These are phyloP conservation scores for Penicillium mononematosum DNA, from an alignment of 495 filamentous ascomycete species.

Conservation along the genomic window DNA sequence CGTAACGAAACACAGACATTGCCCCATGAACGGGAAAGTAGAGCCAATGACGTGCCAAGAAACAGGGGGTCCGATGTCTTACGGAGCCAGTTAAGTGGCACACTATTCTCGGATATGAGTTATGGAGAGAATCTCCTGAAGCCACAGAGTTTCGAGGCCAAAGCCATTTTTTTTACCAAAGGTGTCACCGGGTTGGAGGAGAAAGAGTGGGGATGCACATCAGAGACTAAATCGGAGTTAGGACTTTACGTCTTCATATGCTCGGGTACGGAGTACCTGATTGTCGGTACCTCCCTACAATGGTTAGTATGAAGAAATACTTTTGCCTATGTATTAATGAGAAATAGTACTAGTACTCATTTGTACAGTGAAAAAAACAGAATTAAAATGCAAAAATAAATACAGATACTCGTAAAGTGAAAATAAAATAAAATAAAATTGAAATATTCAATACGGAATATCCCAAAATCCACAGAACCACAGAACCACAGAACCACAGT, in stretches of 20 bases:
- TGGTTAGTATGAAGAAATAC: neutral
- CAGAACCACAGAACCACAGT: conserved; percentile 2
- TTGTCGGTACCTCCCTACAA: neutral
- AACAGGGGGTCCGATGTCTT: neutral
- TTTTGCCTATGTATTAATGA: neutral
- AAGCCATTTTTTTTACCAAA: neutral
- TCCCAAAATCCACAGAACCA: conserved; percentile 1
- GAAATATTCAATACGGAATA: neutral
- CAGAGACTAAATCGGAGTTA: neutral
- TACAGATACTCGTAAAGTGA: too few relatives aligned
- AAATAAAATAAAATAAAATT: neutral
- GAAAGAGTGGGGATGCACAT: neutral
- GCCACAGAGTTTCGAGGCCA: neutral
- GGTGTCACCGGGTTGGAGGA: neutral
- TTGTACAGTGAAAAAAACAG: too few relatives aligned
- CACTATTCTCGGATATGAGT: conserved; percentile 3
- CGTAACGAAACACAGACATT: neutral
- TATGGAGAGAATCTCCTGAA: neutral
- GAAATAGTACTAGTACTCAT: neutral
- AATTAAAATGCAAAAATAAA: too few relatives aligned
- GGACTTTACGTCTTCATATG: neutral
- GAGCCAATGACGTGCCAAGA: neutral
- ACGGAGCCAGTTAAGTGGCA: neutral
- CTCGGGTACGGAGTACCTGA: neutral
- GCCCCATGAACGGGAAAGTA: neutral